Evolutionary conservation across 805 yeast species (phyloP).

Genomic region (Zygosaccharomyces kombuchaensis): DNA sequence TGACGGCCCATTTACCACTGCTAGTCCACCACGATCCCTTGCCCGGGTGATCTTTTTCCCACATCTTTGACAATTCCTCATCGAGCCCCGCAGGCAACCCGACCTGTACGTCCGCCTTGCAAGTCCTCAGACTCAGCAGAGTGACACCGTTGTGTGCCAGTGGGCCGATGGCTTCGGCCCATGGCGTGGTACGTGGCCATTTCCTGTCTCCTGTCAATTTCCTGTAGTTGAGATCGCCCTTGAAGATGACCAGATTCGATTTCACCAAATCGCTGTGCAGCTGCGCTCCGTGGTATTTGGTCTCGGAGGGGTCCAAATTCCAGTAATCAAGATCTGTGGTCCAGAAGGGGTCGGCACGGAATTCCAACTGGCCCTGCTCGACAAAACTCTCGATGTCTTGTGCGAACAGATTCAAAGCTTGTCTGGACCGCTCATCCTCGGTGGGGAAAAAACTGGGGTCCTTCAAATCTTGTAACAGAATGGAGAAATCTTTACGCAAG

Average conservation of each 20-base stretch:
- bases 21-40: constrained; percentile 76
- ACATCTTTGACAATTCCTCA: constrained; percentile 57
- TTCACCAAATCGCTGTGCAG: constrained; percentile 57
- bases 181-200: constrained; percentile 83
- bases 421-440: constrained; percentile 17
- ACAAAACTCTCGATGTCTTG: constrained; percentile 43
- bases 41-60: constrained; percentile 58
- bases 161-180: constrained; percentile 62
- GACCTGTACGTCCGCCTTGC: constrained; percentile 93
- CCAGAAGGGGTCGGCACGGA: constrained; percentile 77
- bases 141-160: constrained; percentile 61
- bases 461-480: constrained; percentile 52
- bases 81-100: constrained; percentile 73
- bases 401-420: constrained; percentile 48
- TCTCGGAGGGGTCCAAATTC: constrained; percentile 52
- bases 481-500: constrained; percentile 70
- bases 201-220: constrained; percentile 85
- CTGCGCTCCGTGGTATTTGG: constrained; percentile 48
- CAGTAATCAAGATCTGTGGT: constrained; percentile 74
- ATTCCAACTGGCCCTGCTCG: constrained; percentile 43
- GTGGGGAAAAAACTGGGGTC: constrained; percentile 48
- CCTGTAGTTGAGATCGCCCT: constrained; percentile 95
- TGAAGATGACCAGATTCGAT: constrained; percentile 73
- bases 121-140: constrained; percentile 76
- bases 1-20: constrained; percentile 92